Evolutionary conservation across 257 asterid genomes (phyloP).

Genomic region (Buddleja alternifolia): DNA sequence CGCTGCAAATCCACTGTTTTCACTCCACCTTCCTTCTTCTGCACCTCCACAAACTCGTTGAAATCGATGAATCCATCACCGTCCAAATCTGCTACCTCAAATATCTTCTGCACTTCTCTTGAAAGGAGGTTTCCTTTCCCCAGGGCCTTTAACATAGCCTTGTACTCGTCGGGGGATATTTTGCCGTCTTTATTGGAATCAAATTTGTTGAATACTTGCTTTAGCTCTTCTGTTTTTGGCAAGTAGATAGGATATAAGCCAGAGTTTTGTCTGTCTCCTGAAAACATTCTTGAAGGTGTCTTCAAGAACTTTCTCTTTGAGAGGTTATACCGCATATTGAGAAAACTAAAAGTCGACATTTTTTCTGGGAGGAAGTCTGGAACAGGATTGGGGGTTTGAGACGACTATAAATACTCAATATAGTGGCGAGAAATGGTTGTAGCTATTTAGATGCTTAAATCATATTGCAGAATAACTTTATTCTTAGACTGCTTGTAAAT

Average conservation of each 20-base stretch:
- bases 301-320: slow-evolving; percentile 60
- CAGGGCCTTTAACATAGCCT: slow-evolving; percentile 58
- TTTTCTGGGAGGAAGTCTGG: slow-evolving; percentile 8
- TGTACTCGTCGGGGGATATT: slow-evolving; percentile 85
- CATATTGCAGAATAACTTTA: slow-evolving; percentile 49
- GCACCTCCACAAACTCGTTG: slow-evolving; percentile 82
- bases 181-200: slow-evolving; percentile 79
- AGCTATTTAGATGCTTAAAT: slow-evolving; percentile 46
- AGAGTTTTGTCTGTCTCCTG: slow-evolving; percentile 57
- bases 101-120: slow-evolving; percentile 72
- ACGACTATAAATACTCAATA: not conserved
- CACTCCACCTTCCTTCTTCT: slow-evolving; percentile 73
- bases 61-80: slow-evolving; percentile 87
- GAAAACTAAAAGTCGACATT: slow-evolving; percentile 64
- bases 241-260: slow-evolving; percentile 43
- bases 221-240: slow-evolving; percentile 62
- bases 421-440: slow-evolving; percentile 25
- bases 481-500: slow-evolving; percentile 27
- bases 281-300: slow-evolving; percentile 66
- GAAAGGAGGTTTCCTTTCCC: slow-evolving; percentile 53
- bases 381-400: slow-evolving; percentile 16
- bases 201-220: slow-evolving; percentile 67
- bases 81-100: slow-evolving; percentile 75
- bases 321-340: slow-evolving; percentile 67
- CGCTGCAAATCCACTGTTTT: slow-evolving; percentile 60